phyloP scores from a whole-genome alignment of 1,284 basidiomycete genomes.

The Malassezia dermatis region DNA sequence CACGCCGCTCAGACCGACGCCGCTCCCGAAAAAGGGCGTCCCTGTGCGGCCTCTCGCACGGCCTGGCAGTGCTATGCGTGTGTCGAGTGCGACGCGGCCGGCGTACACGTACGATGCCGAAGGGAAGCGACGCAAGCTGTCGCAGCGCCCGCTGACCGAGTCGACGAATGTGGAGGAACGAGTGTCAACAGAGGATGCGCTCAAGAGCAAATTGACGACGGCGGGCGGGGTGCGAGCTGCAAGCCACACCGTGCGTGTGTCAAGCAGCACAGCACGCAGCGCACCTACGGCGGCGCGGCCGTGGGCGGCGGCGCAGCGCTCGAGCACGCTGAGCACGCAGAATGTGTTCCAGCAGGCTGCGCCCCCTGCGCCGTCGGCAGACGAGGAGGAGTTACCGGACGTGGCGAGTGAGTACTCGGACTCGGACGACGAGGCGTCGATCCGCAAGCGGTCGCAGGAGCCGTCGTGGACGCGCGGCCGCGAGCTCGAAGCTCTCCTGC shows the following conservation, averaged over 20 bases:
- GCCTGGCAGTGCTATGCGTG: neutral
- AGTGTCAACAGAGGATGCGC: slow-evolving; percentile 12
- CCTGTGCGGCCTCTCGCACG: neutral
- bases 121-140: slow-evolving; percentile 14
- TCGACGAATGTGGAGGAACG: slow-evolving; percentile 9
- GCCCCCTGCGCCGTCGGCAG: slow-evolving; percentile 10
- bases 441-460: slow-evolving; percentile 33
- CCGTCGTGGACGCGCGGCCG: slow-evolving; percentile 38
- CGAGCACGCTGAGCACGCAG: neutral
- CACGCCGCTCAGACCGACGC: neutral
- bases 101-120: slow-evolving; percentile 10
- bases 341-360: slow-evolving; percentile 17
- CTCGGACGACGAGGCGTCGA: slow-evolving; percentile 40
- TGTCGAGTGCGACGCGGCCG: slow-evolving; percentile 5
- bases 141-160: slow-evolving; percentile 14
- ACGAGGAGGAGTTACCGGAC: slow-evolving; percentile 27
- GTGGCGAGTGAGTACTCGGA: slow-evolving; percentile 42
- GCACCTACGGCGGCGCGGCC: slow-evolving; percentile 7
- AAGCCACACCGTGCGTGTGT: neutral
- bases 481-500: slow-evolving; percentile 30
- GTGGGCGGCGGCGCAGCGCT: neutral
- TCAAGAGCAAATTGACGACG: slow-evolving; percentile 18
- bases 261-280: neutral
- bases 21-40: neutral
- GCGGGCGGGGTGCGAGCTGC: neutral